Percentiles rank a stretch among this genome's conserved stretches.
Evolutionary conservation across 2,329 filamentous ascomycete species (phyloP).

Genomic region (Ophiognomonia clavigignenti-juglandacearum): DNA sequence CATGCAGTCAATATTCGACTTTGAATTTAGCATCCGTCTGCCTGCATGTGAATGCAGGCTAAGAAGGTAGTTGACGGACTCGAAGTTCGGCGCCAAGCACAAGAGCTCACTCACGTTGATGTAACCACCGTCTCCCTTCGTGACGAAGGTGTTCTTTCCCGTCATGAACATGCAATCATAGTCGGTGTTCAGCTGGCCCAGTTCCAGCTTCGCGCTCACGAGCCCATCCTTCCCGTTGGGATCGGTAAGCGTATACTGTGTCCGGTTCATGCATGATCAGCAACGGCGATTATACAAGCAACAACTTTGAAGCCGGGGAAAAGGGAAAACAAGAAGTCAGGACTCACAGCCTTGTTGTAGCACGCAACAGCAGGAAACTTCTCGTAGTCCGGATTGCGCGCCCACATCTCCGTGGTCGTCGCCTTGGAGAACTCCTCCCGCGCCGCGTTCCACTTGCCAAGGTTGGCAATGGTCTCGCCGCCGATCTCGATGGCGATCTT

Average conservation of each 20-base stretch:
- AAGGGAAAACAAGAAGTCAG: too few species aligned
- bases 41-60: too few species aligned
- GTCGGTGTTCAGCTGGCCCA: slow-evolving; percentile 16
- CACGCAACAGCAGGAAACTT: slow-evolving; percentile 16
- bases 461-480: slow-evolving; percentile 10
- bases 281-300: too few species aligned
- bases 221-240: slow-evolving; percentile 6
- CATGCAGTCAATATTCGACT: too few species aligned
- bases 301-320: too few species aligned
- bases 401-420: slow-evolving; percentile 17
- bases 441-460: slow-evolving; percentile 11
- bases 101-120: slow-evolving; percentile 12
- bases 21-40: too few species aligned
- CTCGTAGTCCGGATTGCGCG: slow-evolving; percentile 14
- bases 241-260: slow-evolving; percentile 15
- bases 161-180: slow-evolving; percentile 19
- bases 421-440: slow-evolving; percentile 19
- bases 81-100: too few species aligned
- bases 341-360: slow-evolving; percentile 19
- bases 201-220: slow-evolving; percentile 11
- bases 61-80: too few species aligned
- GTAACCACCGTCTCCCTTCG: slow-evolving; percentile 15
- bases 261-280: too few species aligned
- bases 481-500: slow-evolving; percentile 12
- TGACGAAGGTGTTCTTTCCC: slow-evolving; percentile 14